phyloP scores from a whole-genome alignment of 345 rosid species.

The Kandelia obovata region DNA sequence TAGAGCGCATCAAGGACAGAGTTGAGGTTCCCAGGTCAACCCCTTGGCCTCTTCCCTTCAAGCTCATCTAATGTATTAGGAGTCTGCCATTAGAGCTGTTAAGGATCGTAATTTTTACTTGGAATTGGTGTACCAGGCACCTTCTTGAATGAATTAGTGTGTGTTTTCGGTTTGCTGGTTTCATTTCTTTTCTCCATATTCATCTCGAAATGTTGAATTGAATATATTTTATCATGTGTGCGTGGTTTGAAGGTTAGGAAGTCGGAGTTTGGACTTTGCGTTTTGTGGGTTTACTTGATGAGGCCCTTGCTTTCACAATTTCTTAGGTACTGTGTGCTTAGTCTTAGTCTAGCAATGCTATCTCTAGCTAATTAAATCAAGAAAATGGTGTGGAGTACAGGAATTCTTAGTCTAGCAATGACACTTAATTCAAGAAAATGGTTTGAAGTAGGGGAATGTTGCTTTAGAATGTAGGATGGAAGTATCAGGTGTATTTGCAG shows the following conservation, averaged over 20 bases:
- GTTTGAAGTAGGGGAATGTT: no score
- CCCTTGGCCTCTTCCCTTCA: slow-evolving; percentile 99
- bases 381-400: neutral
- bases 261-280: neutral
- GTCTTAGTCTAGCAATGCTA: neutral
- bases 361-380: no score
- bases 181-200: neutral
- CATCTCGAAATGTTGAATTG: neutral
- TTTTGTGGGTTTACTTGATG: neutral
- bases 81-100: neutral
- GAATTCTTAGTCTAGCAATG: no score
- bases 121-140: neutral
- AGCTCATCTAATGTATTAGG: slow-evolving; percentile 56
- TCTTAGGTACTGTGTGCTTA: neutral
- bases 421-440: no score
- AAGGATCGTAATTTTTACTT: neutral
- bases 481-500: no score
- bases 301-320: neutral
- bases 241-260: neutral
- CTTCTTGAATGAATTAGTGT: neutral
- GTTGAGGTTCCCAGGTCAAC: slow-evolving; percentile 95
- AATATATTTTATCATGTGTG: neutral
- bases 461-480: no score
- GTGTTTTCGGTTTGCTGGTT: neutral
- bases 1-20: slow-evolving; percentile 81